phyloP scores from a whole-genome alignment of 2,329 filamentous ascomycete genomes.

The Scorias spongiosa region DNA sequence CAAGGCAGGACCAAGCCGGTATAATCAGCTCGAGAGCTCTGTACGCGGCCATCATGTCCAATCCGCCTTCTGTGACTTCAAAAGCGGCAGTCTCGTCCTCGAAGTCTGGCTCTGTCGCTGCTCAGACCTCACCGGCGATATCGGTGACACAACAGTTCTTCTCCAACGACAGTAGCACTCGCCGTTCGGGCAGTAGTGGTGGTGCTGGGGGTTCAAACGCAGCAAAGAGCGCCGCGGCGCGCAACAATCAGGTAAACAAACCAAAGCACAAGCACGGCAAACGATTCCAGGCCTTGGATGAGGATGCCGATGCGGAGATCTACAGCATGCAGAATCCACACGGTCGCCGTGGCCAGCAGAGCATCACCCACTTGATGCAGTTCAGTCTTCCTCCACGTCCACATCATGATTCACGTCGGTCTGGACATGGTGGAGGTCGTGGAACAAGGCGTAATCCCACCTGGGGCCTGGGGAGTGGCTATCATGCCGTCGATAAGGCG shows the following conservation, averaged over 20 bases:
- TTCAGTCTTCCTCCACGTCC: conserved; percentile 68
- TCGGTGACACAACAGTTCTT: conserved; percentile 29
- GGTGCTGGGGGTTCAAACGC: conserved; percentile 6
- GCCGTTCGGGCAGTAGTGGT: conserved; percentile 20
- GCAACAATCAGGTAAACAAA: conserved; percentile 61
- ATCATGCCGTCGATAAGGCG: conserved; percentile 82
- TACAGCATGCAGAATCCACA: conserved; percentile 23
- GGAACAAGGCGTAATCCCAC: conserved; percentile 51
- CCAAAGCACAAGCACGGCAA: conserved; percentile 76
- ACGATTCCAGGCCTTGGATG: conserved; percentile 54
- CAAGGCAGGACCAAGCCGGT: neutral
- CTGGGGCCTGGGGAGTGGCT: conserved; percentile 76
- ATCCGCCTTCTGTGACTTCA: conserved; percentile 20
- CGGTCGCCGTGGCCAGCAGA: conserved; percentile 76
- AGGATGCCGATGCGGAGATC: conserved; percentile 69
- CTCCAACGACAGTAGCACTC: conserved; percentile 28
- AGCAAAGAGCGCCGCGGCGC: conserved; percentile 31
- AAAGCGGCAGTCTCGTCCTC: conserved; percentile 23
- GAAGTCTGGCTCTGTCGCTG: conserved; percentile 21
- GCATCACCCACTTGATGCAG: conserved; percentile 92
- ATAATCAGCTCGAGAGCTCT: neutral
- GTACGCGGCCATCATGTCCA: conserved; percentile 22
- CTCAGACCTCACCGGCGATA: conserved; percentile 27
- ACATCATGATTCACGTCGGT: conserved; percentile 37
- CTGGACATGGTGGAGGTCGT: conserved; percentile 26